Conservation (phyloP, 257 asterid species). For the Coffea eugenioides region DNA sequence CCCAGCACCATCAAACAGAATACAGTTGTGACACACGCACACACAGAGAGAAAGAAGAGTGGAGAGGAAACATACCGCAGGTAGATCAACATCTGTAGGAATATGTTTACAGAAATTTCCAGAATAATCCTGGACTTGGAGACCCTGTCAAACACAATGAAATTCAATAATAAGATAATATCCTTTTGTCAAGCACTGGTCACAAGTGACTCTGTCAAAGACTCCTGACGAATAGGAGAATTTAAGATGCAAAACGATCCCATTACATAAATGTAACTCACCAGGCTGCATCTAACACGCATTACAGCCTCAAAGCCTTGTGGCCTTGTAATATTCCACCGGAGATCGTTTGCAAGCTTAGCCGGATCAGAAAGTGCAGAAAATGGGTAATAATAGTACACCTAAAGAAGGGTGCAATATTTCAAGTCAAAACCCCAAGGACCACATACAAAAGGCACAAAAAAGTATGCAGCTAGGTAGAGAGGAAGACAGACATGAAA, state of each 20-base stretch:
- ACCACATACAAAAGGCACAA: neutral
- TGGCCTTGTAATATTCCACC: constrained; percentile 97
- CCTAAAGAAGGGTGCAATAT: constrained; percentile 37
- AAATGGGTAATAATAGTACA: constrained; percentile 89
- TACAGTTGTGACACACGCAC: neutral
- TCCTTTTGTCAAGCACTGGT: constrained; percentile 15
- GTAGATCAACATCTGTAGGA: constrained; percentile 97
- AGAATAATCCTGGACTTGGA: constrained; percentile 94
- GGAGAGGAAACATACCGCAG: constrained; percentile 67
- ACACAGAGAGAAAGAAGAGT: constrained; percentile 22
- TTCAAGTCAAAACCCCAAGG: constrained; percentile 1
- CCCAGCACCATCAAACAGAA: neutral
- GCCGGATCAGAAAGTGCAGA: constrained; percentile 94
- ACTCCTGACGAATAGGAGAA: neutral
- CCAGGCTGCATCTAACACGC: constrained; percentile 99
- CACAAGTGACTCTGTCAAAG: neutral
- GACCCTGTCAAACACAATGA: constrained; percentile 53
- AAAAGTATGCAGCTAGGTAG: neutral
- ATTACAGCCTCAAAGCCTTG: constrained; percentile 99
- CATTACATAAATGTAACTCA: constrained; percentile 30
- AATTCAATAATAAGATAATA: constrained; percentile 3
- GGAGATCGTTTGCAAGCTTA: constrained; percentile 94
- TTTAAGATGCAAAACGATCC: constrained; percentile 8
- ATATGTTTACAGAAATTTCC: constrained; percentile 96
- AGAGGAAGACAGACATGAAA: neutral